Percentiles rank a stretch among this genome's conserved stretches.
phyloP scores from a whole-genome alignment of 2,329 filamentous ascomycete species.

The Colletotrichum godetiae region DNA sequence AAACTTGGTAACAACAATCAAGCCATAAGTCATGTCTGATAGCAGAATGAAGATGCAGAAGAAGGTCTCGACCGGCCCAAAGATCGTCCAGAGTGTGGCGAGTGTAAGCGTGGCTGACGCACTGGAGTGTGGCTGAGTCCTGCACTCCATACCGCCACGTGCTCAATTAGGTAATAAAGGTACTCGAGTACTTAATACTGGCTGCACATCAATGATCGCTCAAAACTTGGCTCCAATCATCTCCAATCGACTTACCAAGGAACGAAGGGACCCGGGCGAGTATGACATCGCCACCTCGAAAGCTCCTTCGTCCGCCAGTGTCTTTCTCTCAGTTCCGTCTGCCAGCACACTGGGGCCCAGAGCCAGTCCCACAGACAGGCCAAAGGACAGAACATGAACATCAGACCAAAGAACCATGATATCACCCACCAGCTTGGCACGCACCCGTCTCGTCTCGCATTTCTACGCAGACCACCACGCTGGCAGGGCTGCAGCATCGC shows the following conservation, averaged over 20 bases:
- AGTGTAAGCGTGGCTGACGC: constrained; percentile 17
- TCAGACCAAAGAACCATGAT: background rate
- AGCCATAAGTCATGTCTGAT: background rate
- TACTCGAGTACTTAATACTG: background rate
- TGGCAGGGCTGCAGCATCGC: background rate
- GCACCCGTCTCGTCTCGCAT: constrained; percentile 7
- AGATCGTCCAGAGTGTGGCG: constrained; percentile 12
- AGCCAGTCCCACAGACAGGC: too few relatives aligned
- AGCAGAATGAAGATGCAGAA: background rate
- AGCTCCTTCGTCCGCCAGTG: background rate
- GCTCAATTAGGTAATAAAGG: too few relatives aligned
- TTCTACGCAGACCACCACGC: background rate
- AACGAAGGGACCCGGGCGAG: background rate
- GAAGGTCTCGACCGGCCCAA: background rate
- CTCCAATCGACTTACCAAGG: background rate
- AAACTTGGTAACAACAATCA: background rate
- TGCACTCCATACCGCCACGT: background rate
- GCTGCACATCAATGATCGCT: background rate
- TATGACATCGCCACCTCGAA: constrained; percentile 10
- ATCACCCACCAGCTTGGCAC: background rate
- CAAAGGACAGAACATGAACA: too few relatives aligned
- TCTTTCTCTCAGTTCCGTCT: background rate
- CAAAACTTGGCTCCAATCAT: constrained; percentile 9
- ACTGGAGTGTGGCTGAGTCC: constrained; percentile 12
- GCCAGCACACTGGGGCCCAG: background rate